Evolutionary conservation across 2,329 filamentous ascomycete genomes (phyloP), one percentile per base, ranked within the genome.

Genomic region (Botrytis cinerea): DNA sequence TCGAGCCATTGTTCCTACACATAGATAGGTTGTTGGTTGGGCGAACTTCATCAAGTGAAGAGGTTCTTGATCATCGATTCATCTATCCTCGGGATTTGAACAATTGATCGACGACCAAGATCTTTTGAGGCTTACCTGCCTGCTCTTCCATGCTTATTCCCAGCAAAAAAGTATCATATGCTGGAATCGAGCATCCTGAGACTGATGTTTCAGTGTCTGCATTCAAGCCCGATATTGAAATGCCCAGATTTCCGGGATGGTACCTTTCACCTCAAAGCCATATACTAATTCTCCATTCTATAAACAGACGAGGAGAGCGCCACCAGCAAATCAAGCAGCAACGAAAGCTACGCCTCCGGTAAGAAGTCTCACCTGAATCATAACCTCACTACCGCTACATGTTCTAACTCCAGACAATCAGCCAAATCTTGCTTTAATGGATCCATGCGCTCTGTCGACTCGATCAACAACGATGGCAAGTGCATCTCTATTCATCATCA

Each of bases 71-170:
- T 12, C 48, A 51, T 51, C 48, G 25, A 48, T 25, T 48, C 22
- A 25, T 25, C 25, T 4, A 25, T 48, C 9, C 22, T 25, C 6
- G 46, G 4, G 9, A 48, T 48, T 48, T 25, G 46, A 54, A 54
- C 6, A 4, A 18, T 54, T 28, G 5, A 28, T 18, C n/a, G 14
- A 28, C 18, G n/a, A 28, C 3, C n/a, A 57, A 57, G 2, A n/a
- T 16, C 32, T 22, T 40, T 25, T 40, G 35, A 62, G 18, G 6
- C 8, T 2, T n/a, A 62, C 25, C 14, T 14, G 14, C 25, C 8
- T 22, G 32, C 59, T 40, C 22, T n/a, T 8, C 12, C 6, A 16
- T n/a, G 6, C 35, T 40, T 2, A 1, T 40, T 10, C 1, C 0
- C 1, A 0, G 1, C 14, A 57, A 18, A 18, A 32, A n/a, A 18